These are phyloP conservation scores for Syncephalastrum contaminatum DNA, from an alignment of 371 early-diverging fungal genomes.

Conservation along the genomic window DNA sequence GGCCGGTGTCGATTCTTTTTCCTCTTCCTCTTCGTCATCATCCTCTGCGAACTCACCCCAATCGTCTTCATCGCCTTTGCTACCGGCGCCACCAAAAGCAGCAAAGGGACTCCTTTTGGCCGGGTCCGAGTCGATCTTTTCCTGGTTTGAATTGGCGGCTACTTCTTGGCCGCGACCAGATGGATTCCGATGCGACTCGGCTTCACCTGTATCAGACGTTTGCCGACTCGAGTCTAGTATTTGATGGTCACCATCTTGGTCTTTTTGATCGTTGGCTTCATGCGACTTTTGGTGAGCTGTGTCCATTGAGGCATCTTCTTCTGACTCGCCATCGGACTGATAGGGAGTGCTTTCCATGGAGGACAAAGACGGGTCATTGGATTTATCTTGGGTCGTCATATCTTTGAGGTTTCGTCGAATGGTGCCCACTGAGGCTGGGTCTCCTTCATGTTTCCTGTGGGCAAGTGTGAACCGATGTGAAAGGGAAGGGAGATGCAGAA, in stretches of 20 bases:
- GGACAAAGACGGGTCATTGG: conserved; percentile 8
- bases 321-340: conserved; percentile 14
- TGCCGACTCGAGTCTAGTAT: no score
- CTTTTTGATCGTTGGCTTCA: background rate
- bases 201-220: background rate
- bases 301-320: conserved; percentile 16
- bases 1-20: conserved; percentile 4
- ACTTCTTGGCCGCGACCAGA: background rate
- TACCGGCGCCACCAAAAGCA: conserved; percentile 27
- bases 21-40: conserved; percentile 13
- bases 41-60: conserved; percentile 51
- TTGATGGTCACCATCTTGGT: background rate
- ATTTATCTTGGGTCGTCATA: conserved; percentile 43
- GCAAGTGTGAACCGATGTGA: conserved; percentile 2
- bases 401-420: conserved; percentile 48
- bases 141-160: background rate
- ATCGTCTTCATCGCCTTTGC: conserved; percentile 28
- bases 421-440: conserved; percentile 28
- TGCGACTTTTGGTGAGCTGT: conserved; percentile 4
- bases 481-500: background rate
- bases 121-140: background rate
- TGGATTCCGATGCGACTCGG: background rate
- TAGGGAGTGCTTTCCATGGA: conserved; percentile 3
- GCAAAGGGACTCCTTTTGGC: conserved; percentile 7
- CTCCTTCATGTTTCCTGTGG: conserved; percentile 41